Evolutionary conservation across 805 yeast genomes (phyloP).

Genomic region (Saturnispora mendoncae): DNA sequence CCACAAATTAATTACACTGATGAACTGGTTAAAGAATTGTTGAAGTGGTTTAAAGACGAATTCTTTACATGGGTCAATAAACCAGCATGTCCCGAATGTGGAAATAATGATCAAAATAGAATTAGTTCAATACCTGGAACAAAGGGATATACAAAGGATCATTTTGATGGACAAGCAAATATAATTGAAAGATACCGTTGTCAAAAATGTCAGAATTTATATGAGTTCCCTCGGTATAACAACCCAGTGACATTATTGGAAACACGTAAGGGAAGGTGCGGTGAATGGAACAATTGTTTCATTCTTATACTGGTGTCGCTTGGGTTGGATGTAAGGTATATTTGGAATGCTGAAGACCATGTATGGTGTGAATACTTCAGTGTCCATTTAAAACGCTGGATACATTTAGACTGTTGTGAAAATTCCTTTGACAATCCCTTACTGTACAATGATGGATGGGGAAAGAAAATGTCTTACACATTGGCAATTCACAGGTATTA

Average conservation of each 20-base stretch:
- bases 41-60: conserved; percentile 65
- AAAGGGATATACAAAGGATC: conserved; percentile 33
- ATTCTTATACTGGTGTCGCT: conserved; percentile 60
- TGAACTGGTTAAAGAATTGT: conserved; percentile 45
- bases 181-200: conserved; percentile 61
- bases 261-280: conserved; percentile 73
- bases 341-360: conserved; percentile 90
- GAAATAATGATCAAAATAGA: conserved; percentile 31
- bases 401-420: conserved; percentile 86
- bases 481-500: conserved; percentile 60
- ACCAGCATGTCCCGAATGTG: conserved; percentile 53
- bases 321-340: conserved; percentile 55
- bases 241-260: conserved; percentile 53
- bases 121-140: conserved; percentile 32
- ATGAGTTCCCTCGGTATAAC: conserved; percentile 72
- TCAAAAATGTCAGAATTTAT: conserved; percentile 33
- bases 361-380: conserved; percentile 94
- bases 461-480: conserved; percentile 84
- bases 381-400: conserved; percentile 52
- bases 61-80: conserved; percentile 80
- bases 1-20: conserved; percentile 41
- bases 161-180: conserved; percentile 40
- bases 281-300: conserved; percentile 91
- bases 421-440: conserved; percentile 74
- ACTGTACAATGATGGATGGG: conserved; percentile 80